These are phyloP conservation scores for Coemansia sp. DNA, from an alignment of 192 early-diverging fungal genomes.

Conservation along the genomic window DNA sequence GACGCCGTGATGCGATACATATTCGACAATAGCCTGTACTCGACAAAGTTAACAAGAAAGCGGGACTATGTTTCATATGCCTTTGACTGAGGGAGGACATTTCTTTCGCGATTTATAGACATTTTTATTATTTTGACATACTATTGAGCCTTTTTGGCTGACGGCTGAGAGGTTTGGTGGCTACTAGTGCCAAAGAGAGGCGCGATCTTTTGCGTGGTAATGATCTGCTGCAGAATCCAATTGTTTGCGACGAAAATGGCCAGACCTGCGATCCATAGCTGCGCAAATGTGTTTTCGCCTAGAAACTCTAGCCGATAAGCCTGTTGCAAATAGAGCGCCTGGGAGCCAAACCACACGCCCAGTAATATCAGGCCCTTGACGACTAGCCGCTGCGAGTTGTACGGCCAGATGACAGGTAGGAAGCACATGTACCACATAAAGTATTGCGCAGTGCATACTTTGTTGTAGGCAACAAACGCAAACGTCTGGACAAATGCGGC, in stretches of 20 bases:
- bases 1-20: conserved; percentile 93
- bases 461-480: conserved; percentile 95
- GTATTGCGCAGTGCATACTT: conserved; percentile 97
- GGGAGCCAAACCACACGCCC: conserved; percentile 69
- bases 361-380: conserved; percentile 61
- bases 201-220: conserved; percentile 30
- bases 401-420: conserved; percentile 83
- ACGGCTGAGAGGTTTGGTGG: not conserved
- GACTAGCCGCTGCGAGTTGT: conserved; percentile 50
- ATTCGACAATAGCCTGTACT: conserved; percentile 74
- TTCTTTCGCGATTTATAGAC: not conserved
- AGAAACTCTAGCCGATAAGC: conserved; percentile 90
- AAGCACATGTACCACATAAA: conserved; percentile 99
- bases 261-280: conserved; percentile 72
- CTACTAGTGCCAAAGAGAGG: conserved; percentile 20
- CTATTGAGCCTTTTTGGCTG: conserved; percentile 12
- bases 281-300: conserved; percentile 78
- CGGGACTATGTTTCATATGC: conserved; percentile 56
- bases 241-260: conserved; percentile 73
- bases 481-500: conserved; percentile 93
- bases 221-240: conserved; percentile 65
- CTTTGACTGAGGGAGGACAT: conserved; percentile 35
- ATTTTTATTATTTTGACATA: not conserved
- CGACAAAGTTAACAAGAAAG: conserved; percentile 56
- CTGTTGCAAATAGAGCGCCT: conserved; percentile 83